These are phyloP conservation scores for Fusarium pseudograminearum DNA, from an alignment of 2,329 filamentous ascomycete species.

Conservation along the genomic window DNA sequence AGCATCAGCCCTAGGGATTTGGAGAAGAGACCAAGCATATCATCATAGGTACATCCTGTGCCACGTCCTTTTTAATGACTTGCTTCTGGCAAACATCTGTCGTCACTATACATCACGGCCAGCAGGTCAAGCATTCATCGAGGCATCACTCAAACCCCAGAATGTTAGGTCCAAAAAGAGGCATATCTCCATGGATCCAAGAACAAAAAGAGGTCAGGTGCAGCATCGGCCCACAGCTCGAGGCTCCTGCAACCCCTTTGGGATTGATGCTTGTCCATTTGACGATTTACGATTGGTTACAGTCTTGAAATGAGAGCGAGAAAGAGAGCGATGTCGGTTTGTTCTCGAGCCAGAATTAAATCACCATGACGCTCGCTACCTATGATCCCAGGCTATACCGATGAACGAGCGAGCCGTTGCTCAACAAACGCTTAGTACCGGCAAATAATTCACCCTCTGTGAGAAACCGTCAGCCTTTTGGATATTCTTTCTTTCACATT, in stretches of 20 bases:
- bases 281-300: slow-evolving; percentile 32
- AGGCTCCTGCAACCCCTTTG: slow-evolving; percentile 44
- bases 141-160: slow-evolving; percentile 34
- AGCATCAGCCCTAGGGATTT: slow-evolving; percentile 41
- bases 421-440: slow-evolving; percentile 25
- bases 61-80: slow-evolving; percentile 13
- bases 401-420: slow-evolving; percentile 1
- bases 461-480: neutral
- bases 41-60: neutral
- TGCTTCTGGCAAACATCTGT: slow-evolving; percentile 12
- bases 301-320: slow-evolving; percentile 10
- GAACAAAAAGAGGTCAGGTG: slow-evolving; percentile 45
- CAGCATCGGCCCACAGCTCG: slow-evolving; percentile 43
- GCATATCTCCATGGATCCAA: slow-evolving; percentile 44
- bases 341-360: slow-evolving; percentile 28
- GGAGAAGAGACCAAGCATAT: slow-evolving; percentile 29
- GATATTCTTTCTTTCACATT: neutral
- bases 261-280: slow-evolving; percentile 40
- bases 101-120: slow-evolving; percentile 33
- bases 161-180: slow-evolving; percentile 40
- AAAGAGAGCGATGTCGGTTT: slow-evolving; percentile 34
- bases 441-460: slow-evolving; percentile 7
- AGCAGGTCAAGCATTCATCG: slow-evolving; percentile 17
- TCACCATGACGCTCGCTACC: slow-evolving; percentile 41
- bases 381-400: slow-evolving; percentile 1